These are phyloP conservation scores for Gastrodia elata DNA, from an alignment of 106 monocot genomes.

Conservation along the genomic window DNA sequence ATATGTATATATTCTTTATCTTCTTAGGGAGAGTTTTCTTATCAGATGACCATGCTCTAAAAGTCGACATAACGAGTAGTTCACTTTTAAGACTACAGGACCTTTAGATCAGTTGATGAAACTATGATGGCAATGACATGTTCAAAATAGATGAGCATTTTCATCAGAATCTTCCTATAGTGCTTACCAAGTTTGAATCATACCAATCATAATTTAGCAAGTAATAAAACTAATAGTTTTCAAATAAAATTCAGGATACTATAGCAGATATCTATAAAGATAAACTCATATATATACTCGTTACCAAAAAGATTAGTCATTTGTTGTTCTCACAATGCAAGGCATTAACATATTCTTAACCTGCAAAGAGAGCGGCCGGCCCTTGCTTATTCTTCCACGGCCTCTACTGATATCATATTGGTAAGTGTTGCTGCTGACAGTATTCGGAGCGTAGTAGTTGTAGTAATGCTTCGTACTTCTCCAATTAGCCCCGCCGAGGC, in stretches of 20 bases:
- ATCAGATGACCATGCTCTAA: no score
- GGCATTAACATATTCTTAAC: no score
- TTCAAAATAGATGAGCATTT: no score
- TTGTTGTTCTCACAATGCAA: neutral
- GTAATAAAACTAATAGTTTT: neutral
- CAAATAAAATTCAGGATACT: neutral
- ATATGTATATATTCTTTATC: no score
- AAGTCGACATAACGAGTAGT: no score
- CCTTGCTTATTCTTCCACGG: slow-evolving; percentile 14
- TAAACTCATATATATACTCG: neutral
- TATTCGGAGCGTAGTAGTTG: slow-evolving; percentile 10
- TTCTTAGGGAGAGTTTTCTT: no score
- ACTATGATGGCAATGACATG: no score
- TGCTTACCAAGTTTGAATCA: no score
- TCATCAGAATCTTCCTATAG: no score
- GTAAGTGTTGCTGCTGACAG: slow-evolving; percentile 8
- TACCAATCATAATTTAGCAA: neutral
- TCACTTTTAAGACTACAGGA: no score
- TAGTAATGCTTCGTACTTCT: slow-evolving; percentile 13
- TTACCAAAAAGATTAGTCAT: neutral
- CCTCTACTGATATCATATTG: slow-evolving; percentile 3
- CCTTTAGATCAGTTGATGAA: no score
- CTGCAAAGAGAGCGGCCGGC: slow-evolving; percentile 75
- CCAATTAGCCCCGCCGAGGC: slow-evolving; percentile 12
- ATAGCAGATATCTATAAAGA: neutral